phyloP scores from a whole-genome alignment of 2,329 filamentous ascomycete species.

The Paradendryphiella salina region DNA sequence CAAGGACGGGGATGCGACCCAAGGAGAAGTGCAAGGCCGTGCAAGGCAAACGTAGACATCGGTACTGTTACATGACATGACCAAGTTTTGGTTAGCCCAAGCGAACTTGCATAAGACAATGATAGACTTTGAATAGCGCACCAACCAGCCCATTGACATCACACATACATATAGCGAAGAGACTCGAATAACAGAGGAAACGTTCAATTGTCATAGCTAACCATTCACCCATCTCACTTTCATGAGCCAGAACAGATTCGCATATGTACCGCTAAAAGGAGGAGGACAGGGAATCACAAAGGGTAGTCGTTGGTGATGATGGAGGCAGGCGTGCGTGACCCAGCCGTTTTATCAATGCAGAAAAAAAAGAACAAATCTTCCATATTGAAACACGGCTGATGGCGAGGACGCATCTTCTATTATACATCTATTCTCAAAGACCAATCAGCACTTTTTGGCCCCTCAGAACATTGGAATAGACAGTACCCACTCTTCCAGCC shows the following conservation, averaged over 20 bases:
- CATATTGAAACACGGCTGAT: conserved; percentile 48
- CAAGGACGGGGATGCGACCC: conserved; percentile 46
- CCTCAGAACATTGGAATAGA: conserved; percentile 42
- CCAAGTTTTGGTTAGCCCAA: neutral
- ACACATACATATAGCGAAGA: neutral
- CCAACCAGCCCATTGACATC: neutral
- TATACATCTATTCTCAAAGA: conserved; percentile 46
- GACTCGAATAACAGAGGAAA: conserved; percentile 10
- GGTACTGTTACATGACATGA: neutral
- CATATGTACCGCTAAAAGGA: conserved; percentile 35
- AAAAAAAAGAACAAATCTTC: conserved; percentile 38
- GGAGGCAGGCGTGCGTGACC: conserved; percentile 12
- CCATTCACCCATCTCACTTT: conserved; percentile 7
- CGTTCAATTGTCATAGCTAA: conserved; percentile 16
- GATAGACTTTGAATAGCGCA: neutral
- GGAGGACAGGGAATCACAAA: conserved; percentile 30
- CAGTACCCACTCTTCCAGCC: conserved; percentile 44
- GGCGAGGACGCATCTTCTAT: conserved; percentile 48
- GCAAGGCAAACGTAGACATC: conserved; percentile 7
- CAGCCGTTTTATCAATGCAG: conserved; percentile 21
- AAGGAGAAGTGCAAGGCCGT: conserved; percentile 25
- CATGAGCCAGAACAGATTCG: conserved; percentile 22
- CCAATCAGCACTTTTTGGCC: conserved; percentile 47
- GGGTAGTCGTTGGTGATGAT: conserved; percentile 8
- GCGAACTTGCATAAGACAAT: neutral